Percentiles rank a stretch among this genome's conserved stretches.
These are phyloP conservation scores for Penicillium sp. DNA, from an alignment of 2,329 filamentous ascomycete genomes.

Conservation along the genomic window DNA sequence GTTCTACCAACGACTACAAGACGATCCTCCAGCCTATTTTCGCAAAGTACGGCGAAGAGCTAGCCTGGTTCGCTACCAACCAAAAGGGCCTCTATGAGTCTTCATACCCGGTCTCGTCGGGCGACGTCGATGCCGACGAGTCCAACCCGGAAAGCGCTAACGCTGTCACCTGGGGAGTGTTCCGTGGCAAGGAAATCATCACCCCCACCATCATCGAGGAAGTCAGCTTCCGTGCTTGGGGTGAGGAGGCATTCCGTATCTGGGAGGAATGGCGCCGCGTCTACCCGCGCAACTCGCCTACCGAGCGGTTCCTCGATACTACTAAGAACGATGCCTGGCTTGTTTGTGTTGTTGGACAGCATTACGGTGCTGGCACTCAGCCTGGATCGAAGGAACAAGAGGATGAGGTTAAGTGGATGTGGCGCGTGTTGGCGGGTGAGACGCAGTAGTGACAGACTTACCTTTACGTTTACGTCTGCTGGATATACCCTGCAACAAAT, in stretches of 20 bases:
- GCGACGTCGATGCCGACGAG: constrained; percentile 34
- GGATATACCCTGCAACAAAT: neutral
- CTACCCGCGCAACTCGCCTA: constrained; percentile 72
- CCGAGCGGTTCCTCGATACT: constrained; percentile 67
- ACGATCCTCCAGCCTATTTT: constrained; percentile 63
- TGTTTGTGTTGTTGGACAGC: constrained; percentile 65
- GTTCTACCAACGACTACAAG: constrained; percentile 71
- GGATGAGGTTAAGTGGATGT: constrained; percentile 41
- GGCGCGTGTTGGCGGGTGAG: constrained; percentile 38
- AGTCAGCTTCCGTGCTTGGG: constrained; percentile 90
- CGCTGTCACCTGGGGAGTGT: constrained; percentile 95
- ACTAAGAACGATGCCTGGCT: constrained; percentile 75
- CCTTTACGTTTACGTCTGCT: neutral
- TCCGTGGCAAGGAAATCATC: constrained; percentile 92
- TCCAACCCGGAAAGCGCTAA: constrained; percentile 65
- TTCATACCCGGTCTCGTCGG: constrained; percentile 39
- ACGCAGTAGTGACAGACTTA: constrained; percentile 2
- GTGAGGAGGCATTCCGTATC: constrained; percentile 92
- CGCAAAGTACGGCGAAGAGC: constrained; percentile 57
- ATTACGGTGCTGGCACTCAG: constrained; percentile 44
- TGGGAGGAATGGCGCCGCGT: constrained; percentile 92
- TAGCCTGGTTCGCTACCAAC: constrained; percentile 89
- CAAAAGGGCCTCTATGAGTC: constrained; percentile 73
- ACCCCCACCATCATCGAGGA: constrained; percentile 96
- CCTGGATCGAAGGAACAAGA: constrained; percentile 39